Conservation (phyloP, 192 early-diverging fungal species). For the Geranomyces michiganensis region DNA sequence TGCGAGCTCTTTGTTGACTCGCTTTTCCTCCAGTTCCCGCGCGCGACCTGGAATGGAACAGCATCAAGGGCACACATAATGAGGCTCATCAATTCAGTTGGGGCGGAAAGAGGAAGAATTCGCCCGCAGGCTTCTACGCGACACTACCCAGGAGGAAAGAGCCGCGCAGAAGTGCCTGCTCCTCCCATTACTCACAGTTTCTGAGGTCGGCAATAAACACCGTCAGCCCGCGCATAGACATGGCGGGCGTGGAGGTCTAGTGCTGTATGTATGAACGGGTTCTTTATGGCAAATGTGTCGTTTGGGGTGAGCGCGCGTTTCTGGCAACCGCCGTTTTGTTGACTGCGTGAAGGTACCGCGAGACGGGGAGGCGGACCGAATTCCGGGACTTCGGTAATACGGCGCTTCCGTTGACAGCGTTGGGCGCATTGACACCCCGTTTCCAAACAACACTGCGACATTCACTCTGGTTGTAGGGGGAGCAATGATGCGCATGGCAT, state of each 20-base stretch:
- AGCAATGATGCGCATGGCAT: not conserved
- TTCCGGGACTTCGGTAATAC: too few relatives aligned
- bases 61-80: too few relatives aligned
- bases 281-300: too few relatives aligned
- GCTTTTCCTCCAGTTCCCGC: conserved; percentile 94
- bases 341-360: too few relatives aligned
- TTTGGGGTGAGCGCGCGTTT: too few relatives aligned
- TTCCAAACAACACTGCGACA: not conserved
- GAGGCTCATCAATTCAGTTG: not conserved
- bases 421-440: too few relatives aligned
- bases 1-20: conserved; percentile 99
- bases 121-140: too few relatives aligned
- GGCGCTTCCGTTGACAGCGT: too few relatives aligned
- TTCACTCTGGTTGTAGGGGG: conserved; percentile 1
- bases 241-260: too few relatives aligned
- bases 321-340: too few relatives aligned
- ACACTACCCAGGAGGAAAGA: not conserved
- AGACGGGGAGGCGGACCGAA: too few relatives aligned
- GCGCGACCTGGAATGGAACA: conserved; percentile 75
- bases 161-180: not conserved
- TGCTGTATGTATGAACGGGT: too few relatives aligned
- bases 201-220: conserved; percentile 97
- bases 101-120: not conserved
- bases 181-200: conserved; percentile 78
- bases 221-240: conserved; percentile 86